phyloP scores from a whole-genome alignment of 164 flowering plant species.

The Magnolia changhungtana region DNA sequence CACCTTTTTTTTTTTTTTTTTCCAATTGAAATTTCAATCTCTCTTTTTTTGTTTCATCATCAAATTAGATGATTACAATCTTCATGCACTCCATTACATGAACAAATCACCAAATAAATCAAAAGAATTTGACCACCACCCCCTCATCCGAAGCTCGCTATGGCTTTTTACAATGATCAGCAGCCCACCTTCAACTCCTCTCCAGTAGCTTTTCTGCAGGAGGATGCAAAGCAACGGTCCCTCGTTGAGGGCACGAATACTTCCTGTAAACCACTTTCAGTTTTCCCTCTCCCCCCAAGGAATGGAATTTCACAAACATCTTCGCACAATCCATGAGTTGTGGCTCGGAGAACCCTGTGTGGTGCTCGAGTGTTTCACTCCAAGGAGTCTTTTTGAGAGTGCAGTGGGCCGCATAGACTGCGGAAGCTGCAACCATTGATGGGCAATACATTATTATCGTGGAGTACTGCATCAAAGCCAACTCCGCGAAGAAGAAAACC shows the following conservation, averaged over 20 bases:
- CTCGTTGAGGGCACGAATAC: slow-evolving; percentile 46
- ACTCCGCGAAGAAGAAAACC: slow-evolving; percentile 66
- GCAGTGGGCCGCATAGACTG: slow-evolving; percentile 79
- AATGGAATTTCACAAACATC: slow-evolving; percentile 50
- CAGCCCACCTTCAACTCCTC: background rate
- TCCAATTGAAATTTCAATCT: too few species aligned
- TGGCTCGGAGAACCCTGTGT: slow-evolving; percentile 70
- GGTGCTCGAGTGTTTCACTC: slow-evolving; percentile 69
- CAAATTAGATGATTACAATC: background rate
- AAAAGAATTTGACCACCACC: background rate
- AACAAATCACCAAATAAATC: background rate
- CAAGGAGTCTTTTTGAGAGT: slow-evolving; percentile 65
- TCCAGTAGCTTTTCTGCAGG: slow-evolving; percentile 51
- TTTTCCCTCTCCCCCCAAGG: slow-evolving; percentile 37
- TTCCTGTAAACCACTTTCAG: slow-evolving; percentile 55
- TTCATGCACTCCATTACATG: background rate
- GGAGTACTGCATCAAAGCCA: slow-evolving; percentile 70
- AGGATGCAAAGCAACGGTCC: slow-evolving; percentile 55
- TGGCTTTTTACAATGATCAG: too few species aligned
- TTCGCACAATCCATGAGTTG: slow-evolving; percentile 78
- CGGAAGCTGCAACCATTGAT: slow-evolving; percentile 88
- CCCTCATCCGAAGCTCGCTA: background rate
- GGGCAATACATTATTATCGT: slow-evolving; percentile 43
- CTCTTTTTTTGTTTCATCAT: background rate
- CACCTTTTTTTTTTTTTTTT: too few species aligned